Evolutionary conservation across 345 rosid species (phyloP).

Genomic region (Gossypium herbaceum): DNA sequence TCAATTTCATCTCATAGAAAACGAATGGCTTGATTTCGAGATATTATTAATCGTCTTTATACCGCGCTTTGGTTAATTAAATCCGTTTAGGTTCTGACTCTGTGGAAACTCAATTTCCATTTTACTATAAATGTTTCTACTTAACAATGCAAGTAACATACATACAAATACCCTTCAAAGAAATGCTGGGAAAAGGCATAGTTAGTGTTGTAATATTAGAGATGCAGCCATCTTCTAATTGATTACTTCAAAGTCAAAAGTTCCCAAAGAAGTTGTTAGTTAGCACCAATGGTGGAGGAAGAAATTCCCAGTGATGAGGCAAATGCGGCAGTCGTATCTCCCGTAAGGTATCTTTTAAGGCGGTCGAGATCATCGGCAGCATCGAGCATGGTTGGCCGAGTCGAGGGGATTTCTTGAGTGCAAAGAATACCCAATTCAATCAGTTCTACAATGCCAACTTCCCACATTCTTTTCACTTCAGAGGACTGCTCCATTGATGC

Average conservation of each 20-base stretch:
- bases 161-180: too few relatives aligned
- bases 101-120: too few relatives aligned
- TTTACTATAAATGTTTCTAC: too few relatives aligned
- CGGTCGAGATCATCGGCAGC: conserved; percentile 51
- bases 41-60: too few relatives aligned
- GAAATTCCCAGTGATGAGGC: conserved; percentile 50
- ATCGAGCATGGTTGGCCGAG: conserved; percentile 55
- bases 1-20: too few relatives aligned
- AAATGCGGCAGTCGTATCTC: conserved; percentile 41
- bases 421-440: conserved; percentile 53
- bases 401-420: conserved; percentile 48
- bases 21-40: too few relatives aligned
- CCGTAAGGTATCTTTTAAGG: conserved; percentile 49
- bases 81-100: too few relatives aligned
- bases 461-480: conserved; percentile 50
- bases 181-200: too few relatives aligned
- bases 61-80: too few relatives aligned
- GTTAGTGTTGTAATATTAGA: too few relatives aligned
- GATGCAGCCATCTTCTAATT: too few relatives aligned
- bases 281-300: conserved; percentile 40
- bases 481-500: conserved; percentile 35
- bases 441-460: conserved; percentile 39
- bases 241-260: neutral
- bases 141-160: too few relatives aligned
- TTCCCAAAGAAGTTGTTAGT: conserved; percentile 11